Evolutionary conservation across 306 rosid genomes (phyloP), one percentile per base, ranked within the genome.

Genomic region (Carpinus viminea): DNA sequence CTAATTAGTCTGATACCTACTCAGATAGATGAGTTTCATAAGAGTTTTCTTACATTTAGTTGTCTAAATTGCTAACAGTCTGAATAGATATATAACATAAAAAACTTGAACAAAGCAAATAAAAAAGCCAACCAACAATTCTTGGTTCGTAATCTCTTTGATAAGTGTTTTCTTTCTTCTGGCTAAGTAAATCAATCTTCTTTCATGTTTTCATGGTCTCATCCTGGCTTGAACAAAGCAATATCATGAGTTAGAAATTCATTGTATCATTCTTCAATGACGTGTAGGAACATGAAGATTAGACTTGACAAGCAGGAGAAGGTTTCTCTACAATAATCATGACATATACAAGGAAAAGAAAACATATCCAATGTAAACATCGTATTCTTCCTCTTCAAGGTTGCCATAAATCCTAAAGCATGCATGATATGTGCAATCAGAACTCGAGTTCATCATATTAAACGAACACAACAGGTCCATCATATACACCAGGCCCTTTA

Each of bases 371-470:
- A 41, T 41, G 45, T 41, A 41, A 68, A 56, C n/a, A n/a, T 8
- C 28, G 34, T 7, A 59, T 46, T 45, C 68, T 53, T 51, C 20
- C 43, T 53, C 34, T 8, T 18, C n/a, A 50, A 57, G 31, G 79
- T 31, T 61, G 68, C 20, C 65, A 53, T 53, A 36, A 31, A 65
- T 28, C 41, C 83, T 41, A 36, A 73, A 26, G 65, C 20, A 53
- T 3, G 57, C 7, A 3, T 18, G 21, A 17, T 9, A 53, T 2
- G 45, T 41, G 8, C 45, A 41, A 41, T 41, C 45, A 41, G 45
- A 41, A 41, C 6, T 41, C 7, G 45, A 41, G 68, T 28, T 13
- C 50, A 38, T 11, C 51, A 38, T 16, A 66, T 36, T 3, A 28
- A 66, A 16, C 41, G 8, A 31, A 1, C 26, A 21, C 11, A n/a